Conservation (phyloP, 2,329 filamentous ascomycete species). For the Metarhizium robertsii region DNA sequence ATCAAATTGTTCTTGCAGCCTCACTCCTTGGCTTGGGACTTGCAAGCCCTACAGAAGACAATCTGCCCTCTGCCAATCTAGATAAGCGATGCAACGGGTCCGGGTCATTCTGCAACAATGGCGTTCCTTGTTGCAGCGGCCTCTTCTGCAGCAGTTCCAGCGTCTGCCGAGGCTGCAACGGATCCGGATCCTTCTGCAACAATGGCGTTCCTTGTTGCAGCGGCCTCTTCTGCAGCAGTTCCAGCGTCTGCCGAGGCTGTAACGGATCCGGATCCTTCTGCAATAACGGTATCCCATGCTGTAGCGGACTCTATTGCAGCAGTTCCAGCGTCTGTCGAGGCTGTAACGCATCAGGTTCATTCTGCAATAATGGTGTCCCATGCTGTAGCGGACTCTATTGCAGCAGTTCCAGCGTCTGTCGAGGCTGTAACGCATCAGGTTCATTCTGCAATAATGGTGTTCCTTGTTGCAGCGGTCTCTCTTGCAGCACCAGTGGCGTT, state of each 20-base stretch:
- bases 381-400: slow-evolving; percentile 6
- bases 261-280: slow-evolving; percentile 6
- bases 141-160: slow-evolving; percentile 5
- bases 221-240: slow-evolving; percentile 4
- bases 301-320: slow-evolving; percentile 3
- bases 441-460: slow-evolving; percentile 8
- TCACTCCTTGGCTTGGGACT: neutral
- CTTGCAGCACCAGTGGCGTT: slow-evolving; percentile 1
- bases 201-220: slow-evolving; percentile 6
- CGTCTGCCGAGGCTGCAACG: slow-evolving; percentile 3
- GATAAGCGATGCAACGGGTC: slow-evolving; percentile 3
- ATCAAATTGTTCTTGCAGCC: neutral
- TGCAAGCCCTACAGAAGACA: slow-evolving; percentile 1
- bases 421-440: slow-evolving; percentile 4
- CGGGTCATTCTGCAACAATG: slow-evolving; percentile 8
- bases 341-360: slow-evolving; percentile 4
- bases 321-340: slow-evolving; percentile 1
- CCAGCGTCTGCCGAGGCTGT: slow-evolving; percentile 1
- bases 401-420: slow-evolving; percentile 1
- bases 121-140: slow-evolving; percentile 6
- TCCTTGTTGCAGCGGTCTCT: slow-evolving; percentile 4
- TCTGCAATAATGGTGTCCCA: slow-evolving; percentile 7
- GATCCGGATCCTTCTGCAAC: slow-evolving; percentile 5
- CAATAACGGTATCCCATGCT: slow-evolving; percentile 8
- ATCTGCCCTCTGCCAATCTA: neutral